Base-by-base conservation (phyloP, 2,329 filamentous ascomycete genomes). In the Torrubiellomyces zombiae region DNA sequence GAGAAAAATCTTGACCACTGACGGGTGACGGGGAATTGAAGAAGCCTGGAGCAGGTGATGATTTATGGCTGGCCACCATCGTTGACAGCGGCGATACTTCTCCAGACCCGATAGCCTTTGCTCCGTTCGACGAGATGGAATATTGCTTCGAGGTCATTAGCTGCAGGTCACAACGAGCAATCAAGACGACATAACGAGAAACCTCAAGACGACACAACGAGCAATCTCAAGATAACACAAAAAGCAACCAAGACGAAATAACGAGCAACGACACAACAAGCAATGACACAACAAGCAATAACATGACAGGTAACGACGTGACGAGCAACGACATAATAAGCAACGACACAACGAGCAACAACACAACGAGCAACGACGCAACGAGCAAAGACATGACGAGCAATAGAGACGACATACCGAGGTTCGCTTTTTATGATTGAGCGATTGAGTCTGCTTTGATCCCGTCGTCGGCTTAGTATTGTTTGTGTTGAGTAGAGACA, bases 31-130 rank as follows among this genome's bases (percentile, higher is more conserved):
- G 56, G 0, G 62, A 54, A 31, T 54, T 51, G 25, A 65, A 56
- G 19, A 60, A 44, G 14, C 54, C 44, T 7, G 32, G 33, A 7
- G 53, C 43, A 2, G 66, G 64, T 2, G 66, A 68, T 3, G 61
- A 56, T 35, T 53, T 57, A 16, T 66, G 61, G 45, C 61, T 67
- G 16, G 56, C 48, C 15, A 59, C 48, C 37, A 64, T 53, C 20
- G 54, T 56, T 9, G 63, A 62, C 36, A 60, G 52, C 9, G 67
- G 67, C 2, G 67, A 71, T 12, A 56, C 51, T 36, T 69, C 67
- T 33, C 63, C 51, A 2, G 64, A 68, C 14, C 44, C 48, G 16
- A 47, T 45, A 20, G 55, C 56, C 32, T 55, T 58, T 6, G 57
- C 36, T 14, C 57, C 59, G 33, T 58, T 58, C 24, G 60, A 61